Evolutionary conservation across 2,329 filamentous ascomycete species (phyloP).

Genomic region (Penicillium italicum): DNA sequence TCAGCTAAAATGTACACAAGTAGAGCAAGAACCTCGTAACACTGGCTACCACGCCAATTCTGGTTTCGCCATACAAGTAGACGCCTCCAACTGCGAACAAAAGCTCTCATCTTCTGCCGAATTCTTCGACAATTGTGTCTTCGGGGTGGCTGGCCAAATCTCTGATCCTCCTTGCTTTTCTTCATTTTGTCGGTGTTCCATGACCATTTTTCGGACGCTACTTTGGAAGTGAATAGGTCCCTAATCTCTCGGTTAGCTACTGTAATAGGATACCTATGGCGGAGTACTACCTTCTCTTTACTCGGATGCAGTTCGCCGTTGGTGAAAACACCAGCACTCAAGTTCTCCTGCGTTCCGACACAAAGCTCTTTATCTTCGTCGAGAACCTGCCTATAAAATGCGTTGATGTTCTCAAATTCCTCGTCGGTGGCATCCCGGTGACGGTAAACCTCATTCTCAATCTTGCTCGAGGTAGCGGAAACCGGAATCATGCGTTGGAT

Average conservation of each 20-base stretch:
- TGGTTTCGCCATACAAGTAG: slow-evolving; percentile 9
- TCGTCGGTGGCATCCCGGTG: slow-evolving; percentile 57
- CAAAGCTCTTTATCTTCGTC: slow-evolving; percentile 62
- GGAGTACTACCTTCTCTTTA: slow-evolving; percentile 49
- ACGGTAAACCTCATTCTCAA: slow-evolving; percentile 62
- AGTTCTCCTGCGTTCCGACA: slow-evolving; percentile 56
- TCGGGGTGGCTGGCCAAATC: slow-evolving; percentile 49
- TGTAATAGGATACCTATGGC: slow-evolving; percentile 1
- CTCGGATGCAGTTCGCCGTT: slow-evolving; percentile 61
- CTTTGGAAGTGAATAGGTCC: slow-evolving; percentile 53
- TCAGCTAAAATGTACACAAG: neutral
- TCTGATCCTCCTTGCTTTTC: slow-evolving; percentile 46
- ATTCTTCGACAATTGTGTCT: neutral
- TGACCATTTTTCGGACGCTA: slow-evolving; percentile 46
- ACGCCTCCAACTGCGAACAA: slow-evolving; percentile 18
- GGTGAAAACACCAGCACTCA: slow-evolving; percentile 58
- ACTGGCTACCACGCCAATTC: slow-evolving; percentile 16
- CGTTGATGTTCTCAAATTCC: slow-evolving; percentile 55
- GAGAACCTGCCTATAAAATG: slow-evolving; percentile 61
- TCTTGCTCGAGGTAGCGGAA: slow-evolving; percentile 49
- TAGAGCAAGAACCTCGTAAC: neutral
- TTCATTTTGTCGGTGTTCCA: slow-evolving; percentile 43
- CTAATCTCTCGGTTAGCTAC: slow-evolving; percentile 2
- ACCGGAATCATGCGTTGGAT: slow-evolving; percentile 60
- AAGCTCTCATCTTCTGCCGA: slow-evolving; percentile 16